Conservation (phyloP, 345 rosid species). For the Carallia pectinifolia region DNA sequence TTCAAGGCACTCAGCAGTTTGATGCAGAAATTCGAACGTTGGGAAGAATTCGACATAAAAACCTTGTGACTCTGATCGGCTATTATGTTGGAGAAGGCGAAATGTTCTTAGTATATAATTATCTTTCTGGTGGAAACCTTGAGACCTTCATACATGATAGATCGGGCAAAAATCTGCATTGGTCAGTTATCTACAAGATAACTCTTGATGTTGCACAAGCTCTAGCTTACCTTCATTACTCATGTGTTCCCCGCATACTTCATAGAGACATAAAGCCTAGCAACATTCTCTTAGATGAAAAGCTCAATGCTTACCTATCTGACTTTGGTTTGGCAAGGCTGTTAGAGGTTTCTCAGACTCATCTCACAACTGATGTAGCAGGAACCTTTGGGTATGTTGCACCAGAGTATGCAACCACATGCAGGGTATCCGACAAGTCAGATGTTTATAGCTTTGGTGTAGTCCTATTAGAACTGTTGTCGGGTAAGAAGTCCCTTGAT, state of each 20-base stretch:
- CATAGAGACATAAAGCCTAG: slow-evolving; percentile 78
- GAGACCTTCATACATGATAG: slow-evolving; percentile 60
- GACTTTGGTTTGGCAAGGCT: slow-evolving; percentile 73
- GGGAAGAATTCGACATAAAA: slow-evolving; percentile 58
- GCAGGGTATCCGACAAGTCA: slow-evolving; percentile 70
- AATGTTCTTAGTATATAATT: slow-evolving; percentile 64
- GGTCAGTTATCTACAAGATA: slow-evolving; percentile 59
- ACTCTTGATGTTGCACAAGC: slow-evolving; percentile 62
- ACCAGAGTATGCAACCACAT: slow-evolving; percentile 71
- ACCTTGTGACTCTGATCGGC: slow-evolving; percentile 64
- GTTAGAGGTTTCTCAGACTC: slow-evolving; percentile 66
- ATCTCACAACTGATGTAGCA: slow-evolving; percentile 69
- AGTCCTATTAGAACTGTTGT: slow-evolving; percentile 56
- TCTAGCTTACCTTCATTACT: slow-evolving; percentile 65
- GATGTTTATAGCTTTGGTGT: slow-evolving; percentile 76
- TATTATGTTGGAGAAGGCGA: slow-evolving; percentile 54
- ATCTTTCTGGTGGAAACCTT: slow-evolving; percentile 71
- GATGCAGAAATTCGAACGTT: slow-evolving; percentile 69
- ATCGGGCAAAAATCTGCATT: slow-evolving; percentile 33
- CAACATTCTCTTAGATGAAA: slow-evolving; percentile 61
- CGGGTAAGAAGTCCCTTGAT: slow-evolving; percentile 67
- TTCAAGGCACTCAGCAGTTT: slow-evolving; percentile 63
- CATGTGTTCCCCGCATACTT: slow-evolving; percentile 62
- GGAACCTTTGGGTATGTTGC: slow-evolving; percentile 80
- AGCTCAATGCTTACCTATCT: slow-evolving; percentile 62